Percentiles rank a stretch among this genome's conserved stretches.
Conservation (phyloP, 2,329 filamentous ascomycete species). For the Monosporascus sp. region DNA sequence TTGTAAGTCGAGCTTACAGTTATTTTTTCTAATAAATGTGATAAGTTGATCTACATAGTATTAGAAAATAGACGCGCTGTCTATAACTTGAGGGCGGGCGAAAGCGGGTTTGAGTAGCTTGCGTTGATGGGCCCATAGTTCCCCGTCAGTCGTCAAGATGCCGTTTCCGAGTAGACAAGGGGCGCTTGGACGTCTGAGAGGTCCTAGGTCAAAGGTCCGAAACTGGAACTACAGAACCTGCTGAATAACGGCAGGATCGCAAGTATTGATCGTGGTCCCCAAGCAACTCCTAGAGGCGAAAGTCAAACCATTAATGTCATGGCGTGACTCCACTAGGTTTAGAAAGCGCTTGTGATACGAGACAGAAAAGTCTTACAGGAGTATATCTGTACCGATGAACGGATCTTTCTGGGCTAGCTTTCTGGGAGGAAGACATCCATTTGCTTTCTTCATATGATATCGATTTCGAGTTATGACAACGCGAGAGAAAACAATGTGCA, state of each 20-base stretch:
- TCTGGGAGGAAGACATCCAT: constrained; percentile 16
- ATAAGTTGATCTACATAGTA: constrained; percentile 17
- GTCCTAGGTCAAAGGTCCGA: constrained; percentile 15
- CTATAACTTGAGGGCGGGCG: constrained; percentile 14
- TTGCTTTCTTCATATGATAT: constrained; percentile 8
- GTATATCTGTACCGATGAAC: constrained; percentile 13
- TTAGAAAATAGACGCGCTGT: constrained; percentile 13
- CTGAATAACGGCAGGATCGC: constrained; percentile 13
- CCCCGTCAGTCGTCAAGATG: constrained; percentile 15
- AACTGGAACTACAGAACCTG: constrained; percentile 17
- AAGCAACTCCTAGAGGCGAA: constrained; percentile 17
- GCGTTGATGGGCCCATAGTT: constrained; percentile 15
- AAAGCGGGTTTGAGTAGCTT: constrained; percentile 15
- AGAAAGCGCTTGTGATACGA: constrained; percentile 14
- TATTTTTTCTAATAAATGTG: constrained; percentile 10
- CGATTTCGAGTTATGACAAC: neutral
- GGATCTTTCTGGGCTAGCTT: constrained; percentile 13
- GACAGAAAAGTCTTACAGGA: constrained; percentile 11
- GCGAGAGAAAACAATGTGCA: no score
- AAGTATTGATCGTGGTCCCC: constrained; percentile 17
- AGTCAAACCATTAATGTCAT: constrained; percentile 13
- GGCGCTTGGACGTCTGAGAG: constrained; percentile 14
- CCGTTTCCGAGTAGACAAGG: constrained; percentile 12
- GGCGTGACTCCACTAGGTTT: constrained; percentile 12
- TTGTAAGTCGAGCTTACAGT: constrained; percentile 14